Evolutionary conservation across 257 asterid species (phyloP).

Genomic region (Dorcoceras hygrometricum): DNA sequence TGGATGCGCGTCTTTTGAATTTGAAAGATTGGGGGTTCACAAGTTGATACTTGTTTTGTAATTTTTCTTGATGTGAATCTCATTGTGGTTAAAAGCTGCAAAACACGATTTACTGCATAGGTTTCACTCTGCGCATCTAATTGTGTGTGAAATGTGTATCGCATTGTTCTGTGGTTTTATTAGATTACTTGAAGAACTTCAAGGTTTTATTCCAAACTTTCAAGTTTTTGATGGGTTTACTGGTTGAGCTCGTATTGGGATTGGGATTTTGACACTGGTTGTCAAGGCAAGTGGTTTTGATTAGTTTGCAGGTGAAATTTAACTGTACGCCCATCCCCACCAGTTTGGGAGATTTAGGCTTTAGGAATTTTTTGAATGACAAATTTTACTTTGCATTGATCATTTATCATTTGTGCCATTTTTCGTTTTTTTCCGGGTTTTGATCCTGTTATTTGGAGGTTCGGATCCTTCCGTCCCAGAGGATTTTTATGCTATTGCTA

Average conservation of each 20-base stretch:
- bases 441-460: neutral
- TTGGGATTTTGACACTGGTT: neutral
- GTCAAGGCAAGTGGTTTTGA: neutral
- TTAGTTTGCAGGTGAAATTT: neutral
- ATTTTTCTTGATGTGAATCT: neutral
- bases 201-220: neutral
- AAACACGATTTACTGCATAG: neutral
- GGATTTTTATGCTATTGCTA: no score
- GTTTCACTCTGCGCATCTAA: neutral
- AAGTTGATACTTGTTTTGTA: neutral
- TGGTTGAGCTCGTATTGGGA: neutral
- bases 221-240: no score
- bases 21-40: constrained; percentile 10
- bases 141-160: neutral
- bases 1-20: neutral
- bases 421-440: neutral
- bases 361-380: neutral
- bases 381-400: neutral
- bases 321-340: neutral
- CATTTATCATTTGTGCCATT: neutral
- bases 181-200: neutral
- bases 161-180: neutral
- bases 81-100: neutral
- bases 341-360: neutral
- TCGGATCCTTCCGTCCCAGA: neutral